Evolutionary conservation across 1,139 yeast genomes (phyloP).

Genomic region (Kluyveromyces sp.): DNA sequence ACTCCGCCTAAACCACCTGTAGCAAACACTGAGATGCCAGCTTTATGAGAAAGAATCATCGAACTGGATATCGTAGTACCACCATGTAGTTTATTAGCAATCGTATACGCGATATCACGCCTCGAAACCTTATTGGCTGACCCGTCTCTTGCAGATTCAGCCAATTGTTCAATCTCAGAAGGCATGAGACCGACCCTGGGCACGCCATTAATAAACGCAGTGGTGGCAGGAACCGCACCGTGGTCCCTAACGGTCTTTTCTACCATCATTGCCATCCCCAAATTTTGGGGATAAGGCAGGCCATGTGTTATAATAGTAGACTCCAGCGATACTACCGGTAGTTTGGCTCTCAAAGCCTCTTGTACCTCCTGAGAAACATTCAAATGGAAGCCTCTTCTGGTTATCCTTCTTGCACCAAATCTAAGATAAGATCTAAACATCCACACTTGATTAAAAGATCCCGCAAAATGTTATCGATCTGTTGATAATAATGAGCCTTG

Average conservation of each 20-base stretch:
- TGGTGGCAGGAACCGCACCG: slow-evolving; percentile 82
- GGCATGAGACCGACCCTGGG: slow-evolving; percentile 61
- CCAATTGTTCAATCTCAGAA: slow-evolving; percentile 45
- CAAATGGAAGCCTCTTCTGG: slow-evolving; percentile 31
- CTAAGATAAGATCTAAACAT: slow-evolving; percentile 69
- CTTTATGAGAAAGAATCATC: slow-evolving; percentile 68
- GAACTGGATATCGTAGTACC: slow-evolving; percentile 92
- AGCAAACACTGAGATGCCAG: slow-evolving; percentile 80
- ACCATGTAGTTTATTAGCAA: slow-evolving; percentile 59
- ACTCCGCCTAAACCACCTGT: slow-evolving; percentile 96
- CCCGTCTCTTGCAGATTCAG: slow-evolving; percentile 34
- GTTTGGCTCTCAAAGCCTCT: slow-evolving; percentile 49
- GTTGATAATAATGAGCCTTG: too few relatives aligned
- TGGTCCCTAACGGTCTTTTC: slow-evolving; percentile 52
- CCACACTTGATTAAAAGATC: slow-evolving; percentile 18
- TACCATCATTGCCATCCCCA: slow-evolving; percentile 64
- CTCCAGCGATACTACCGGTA: slow-evolving; percentile 74
- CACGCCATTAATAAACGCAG: slow-evolving; percentile 65
- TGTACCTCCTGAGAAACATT: slow-evolving; percentile 49
- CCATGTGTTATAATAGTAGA: slow-evolving; percentile 90
- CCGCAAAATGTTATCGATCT: neutral
- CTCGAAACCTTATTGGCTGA: slow-evolving; percentile 61
- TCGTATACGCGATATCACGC: slow-evolving; percentile 70
- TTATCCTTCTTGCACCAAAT: slow-evolving; percentile 76
- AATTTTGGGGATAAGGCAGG: slow-evolving; percentile 70